These are phyloP conservation scores for Polyporus arcularius DNA, from an alignment of 768 basidiomycete genomes.

Conservation along the genomic window DNA sequence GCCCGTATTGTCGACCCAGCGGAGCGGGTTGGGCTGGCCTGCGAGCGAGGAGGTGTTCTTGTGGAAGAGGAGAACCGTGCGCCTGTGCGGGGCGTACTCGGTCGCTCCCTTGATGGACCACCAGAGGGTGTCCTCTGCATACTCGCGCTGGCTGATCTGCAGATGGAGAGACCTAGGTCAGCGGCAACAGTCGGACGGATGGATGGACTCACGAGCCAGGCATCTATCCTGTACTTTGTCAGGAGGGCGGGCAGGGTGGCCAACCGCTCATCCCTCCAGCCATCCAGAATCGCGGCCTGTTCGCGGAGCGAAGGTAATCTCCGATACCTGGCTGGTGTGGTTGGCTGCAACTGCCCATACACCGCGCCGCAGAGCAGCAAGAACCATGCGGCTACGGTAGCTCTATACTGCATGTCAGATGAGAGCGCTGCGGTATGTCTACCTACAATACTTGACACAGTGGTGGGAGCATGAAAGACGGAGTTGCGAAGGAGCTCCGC, in stretches of 20 bases:
- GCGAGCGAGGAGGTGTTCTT: constrained; percentile 40
- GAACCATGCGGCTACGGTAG: not conserved
- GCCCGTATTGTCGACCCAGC: constrained; percentile 53
- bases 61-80: constrained; percentile 53
- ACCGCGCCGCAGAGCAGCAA: not conserved
- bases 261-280: constrained; percentile 43
- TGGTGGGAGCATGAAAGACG: not conserved
- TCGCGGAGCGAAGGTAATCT: constrained; percentile 42
- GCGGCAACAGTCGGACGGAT: not conserved
- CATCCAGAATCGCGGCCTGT: constrained; percentile 41
- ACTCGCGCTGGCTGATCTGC: constrained; percentile 50
- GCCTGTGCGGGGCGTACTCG: constrained; percentile 47
- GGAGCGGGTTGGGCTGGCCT: constrained; percentile 43
- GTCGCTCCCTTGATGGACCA: constrained; percentile 52
- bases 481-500: not conserved
- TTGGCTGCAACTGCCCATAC: constrained; percentile 21
- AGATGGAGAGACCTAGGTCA: not conserved
- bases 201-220: constrained; percentile 41
- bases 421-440: not conserved
- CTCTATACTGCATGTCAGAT: not conserved
- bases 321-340: constrained; percentile 35
- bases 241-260: constrained; percentile 44
- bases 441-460: not conserved
- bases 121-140: constrained; percentile 57
- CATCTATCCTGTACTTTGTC: constrained; percentile 43